Evolutionary conservation across 2,329 filamentous ascomycete species (phyloP), one percentile per base, ranked within the genome.

Genomic region (Arthroderma uncinatum): DNA sequence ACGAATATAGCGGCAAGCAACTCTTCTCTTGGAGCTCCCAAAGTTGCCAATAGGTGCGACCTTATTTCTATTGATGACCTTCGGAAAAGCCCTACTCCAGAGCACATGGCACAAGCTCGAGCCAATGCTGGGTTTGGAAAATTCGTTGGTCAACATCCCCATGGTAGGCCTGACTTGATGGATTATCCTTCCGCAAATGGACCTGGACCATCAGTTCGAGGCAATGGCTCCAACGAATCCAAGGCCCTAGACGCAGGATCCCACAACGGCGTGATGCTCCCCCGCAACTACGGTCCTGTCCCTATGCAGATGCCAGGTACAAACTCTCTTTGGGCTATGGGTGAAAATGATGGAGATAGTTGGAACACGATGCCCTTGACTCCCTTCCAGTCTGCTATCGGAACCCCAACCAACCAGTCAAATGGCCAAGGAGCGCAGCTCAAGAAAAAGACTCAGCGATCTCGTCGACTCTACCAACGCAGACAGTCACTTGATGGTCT

Each of bases 401-500:
- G 33, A 25, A 14, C 52, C 19, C 30, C 52, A 9, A 33, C 14
- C 47, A 28, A 40, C 16, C 30, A 54, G 23, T 2, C 30, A 14
- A 30, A 21, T 12, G 54, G 53, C 36, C 55, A 54, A 16, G 58
- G 52, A 25, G 4, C 37, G 21, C 53, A 58, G 30, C n/a, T 50
- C 4, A 60, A 44, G 42, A 57, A 56, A 25, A 56, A 54, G n/a
- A 28, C 52, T 2, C 58, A 60, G 16, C 54, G 57, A 40, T 60
- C 58, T 36, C 56, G 58, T 21, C 56, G 58, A 28, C 56, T 60
- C 37, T 60, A 60, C 28, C 58, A 58, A 19, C 48, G 52, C 19
- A 44, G 44, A 30, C 33, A 30, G 9, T 30, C 25, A 10, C 14
- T 14, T 28, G 23, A 44, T 2, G 39, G 25, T 7, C n/a, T 14